A percentile compares a stretch with the other conserved stretches of the same genome.
phyloP scores from a whole-genome alignment of 345 rosid species.

The Populus davidiana region DNA sequence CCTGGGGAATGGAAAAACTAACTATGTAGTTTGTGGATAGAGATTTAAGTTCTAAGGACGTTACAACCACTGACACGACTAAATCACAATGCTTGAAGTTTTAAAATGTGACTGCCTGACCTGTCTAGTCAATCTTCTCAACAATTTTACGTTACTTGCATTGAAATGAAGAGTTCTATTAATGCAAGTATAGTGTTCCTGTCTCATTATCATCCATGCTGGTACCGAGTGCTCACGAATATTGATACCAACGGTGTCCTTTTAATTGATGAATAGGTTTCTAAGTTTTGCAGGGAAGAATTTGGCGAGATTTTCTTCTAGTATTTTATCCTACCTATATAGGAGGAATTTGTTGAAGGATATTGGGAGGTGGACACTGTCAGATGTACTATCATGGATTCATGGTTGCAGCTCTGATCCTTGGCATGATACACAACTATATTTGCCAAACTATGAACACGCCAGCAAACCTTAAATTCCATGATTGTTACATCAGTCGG shows the following conservation, averaged over 20 bases:
- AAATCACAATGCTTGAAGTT: not conserved
- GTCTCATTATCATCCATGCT: not conserved
- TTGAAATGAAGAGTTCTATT: not conserved
- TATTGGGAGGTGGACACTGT: not conserved
- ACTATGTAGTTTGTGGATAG: not conserved
- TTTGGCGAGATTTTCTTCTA: not conserved
- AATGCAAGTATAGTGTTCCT: not conserved
- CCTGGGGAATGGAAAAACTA: not conserved
- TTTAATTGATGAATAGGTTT: not conserved
- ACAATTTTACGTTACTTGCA: not conserved
- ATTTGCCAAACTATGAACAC: not conserved
- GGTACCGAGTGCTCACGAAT: not conserved
- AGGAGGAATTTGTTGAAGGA: not conserved
- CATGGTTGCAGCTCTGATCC: not conserved
- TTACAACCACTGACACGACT: not conserved
- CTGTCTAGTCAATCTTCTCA: not conserved
- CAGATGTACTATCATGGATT: not conserved
- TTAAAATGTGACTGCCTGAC: not conserved
- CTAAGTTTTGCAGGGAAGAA: not conserved
- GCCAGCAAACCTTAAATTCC: not conserved
- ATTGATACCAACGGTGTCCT: not conserved
- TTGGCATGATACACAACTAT: not conserved
- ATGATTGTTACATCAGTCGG: not conserved
- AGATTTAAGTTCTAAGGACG: not conserved
- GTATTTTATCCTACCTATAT: not conserved